Base-by-base conservation (phyloP, 169 alveolate species). In the Theileria sp. region DNA sequence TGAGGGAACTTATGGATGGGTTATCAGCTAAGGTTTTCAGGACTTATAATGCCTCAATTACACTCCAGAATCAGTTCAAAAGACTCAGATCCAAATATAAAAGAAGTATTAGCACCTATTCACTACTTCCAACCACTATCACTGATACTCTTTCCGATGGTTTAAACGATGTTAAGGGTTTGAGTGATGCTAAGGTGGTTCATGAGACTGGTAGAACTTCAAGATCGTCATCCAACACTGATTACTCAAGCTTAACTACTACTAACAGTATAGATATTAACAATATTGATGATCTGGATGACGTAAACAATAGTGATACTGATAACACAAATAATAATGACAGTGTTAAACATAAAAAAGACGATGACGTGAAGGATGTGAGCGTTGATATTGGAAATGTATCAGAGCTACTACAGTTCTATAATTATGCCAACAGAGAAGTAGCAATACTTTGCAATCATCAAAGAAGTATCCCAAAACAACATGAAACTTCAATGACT, bases 361-460 rank as follows among this genome's bases (percentile, higher is more conserved):
- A 80, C 32, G 81, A 80, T 38, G 81, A 71, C 28, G 81, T 78
- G 49, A 77, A 88, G 54, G 89, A 87, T 54, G 86, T 87, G 72
- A 78, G 80, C 32, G 94, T 91, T 23, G 97, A 94, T 67, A 80
- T 92, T 70, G 80, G 91, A 61, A 92, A 93, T 78, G 92, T 93
- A 25, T 86, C 94, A 49, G 97, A 95, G 82, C 93, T 96, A 79
- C 91, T 95, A 28, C 91, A 95, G 76, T 97, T 96, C 84, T 98
- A 97, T 93, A 97, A 97, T 86, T 97, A 96, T 77, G 99, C 99
- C 10, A 98, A 98, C 82, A 92, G 97, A 77, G 96, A 95, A 72
- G 99, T 98, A 23, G 99, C 99, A 26, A 96, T 97, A 34, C 91
- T 98, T 69, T 98, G 99, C 88, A 96, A 97, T 92, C 99, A 98